Evolutionary conservation across 106 monocot genomes (phyloP), one percentile per base, ranked within the genome.

Genomic region (Dendrobium catenatum): DNA sequence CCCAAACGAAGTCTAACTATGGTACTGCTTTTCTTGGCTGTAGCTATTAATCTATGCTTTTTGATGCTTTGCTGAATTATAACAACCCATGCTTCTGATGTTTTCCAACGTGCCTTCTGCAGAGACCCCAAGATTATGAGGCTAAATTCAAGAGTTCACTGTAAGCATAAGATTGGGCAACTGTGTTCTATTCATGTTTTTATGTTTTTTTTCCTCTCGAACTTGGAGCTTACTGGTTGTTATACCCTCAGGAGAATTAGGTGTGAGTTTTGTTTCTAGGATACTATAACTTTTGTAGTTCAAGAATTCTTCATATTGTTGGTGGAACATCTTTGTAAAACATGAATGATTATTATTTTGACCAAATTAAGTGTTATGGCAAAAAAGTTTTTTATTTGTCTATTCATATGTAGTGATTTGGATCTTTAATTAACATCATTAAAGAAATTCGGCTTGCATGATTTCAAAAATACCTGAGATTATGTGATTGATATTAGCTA

Each of bases 101-200:
- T 44, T 74, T 44, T 9, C 3, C 6, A 68, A 29, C 31, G 26
- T 24, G 5, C 61, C 29, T 48, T 76, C 4, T 76, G 76, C 76
- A 76, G 76, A 76, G 27, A 46, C 27, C 49, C 2, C 76, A 49
- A 42, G 76, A 76, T 76, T 49, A 76, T 27, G 76, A 76, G 2
- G 76, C 76, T 17, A 76, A 76, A 49, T n/a, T 24, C 26, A 29
- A 49, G 49, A 76, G 76, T 44, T 22, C 29, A 70, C 3, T 33
- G 37, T 11, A 40, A 16, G 33, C 70, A 0, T 70, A 70, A 37
- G 68, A 31, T 68, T 68, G 68, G 3, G 17, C 29, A 15, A 10
- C 64, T 66, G 26, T 66, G 6, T 26, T 33, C 40, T 72, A 10
- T 72, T 15, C 33, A 19, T 43, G 43, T 44, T 74, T 42, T n/a